These are phyloP conservation scores for Theileria sp. DNA, from an alignment of 169 alveolate species.

Conservation along the genomic window DNA sequence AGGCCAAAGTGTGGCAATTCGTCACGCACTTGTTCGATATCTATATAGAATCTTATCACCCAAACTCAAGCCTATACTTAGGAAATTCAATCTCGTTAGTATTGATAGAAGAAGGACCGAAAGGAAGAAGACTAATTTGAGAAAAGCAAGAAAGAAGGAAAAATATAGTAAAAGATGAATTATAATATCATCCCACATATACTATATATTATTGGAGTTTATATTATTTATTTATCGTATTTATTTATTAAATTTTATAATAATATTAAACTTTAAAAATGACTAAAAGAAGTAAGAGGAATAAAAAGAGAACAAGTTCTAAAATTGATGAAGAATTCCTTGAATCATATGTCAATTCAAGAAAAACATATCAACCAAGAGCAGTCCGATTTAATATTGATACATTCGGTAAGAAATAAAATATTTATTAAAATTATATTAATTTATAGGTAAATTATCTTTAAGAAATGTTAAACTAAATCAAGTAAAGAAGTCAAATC, in stretches of 20 bases:
- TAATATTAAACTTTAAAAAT: background rate
- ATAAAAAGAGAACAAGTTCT: slow-evolving; percentile 1
- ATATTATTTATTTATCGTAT: background rate
- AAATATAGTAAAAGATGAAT: slow-evolving; percentile 55
- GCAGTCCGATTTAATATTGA: background rate
- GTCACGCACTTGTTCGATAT: slow-evolving; percentile 74
- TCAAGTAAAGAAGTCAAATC: background rate
- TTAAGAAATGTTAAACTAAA: background rate
- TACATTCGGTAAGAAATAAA: background rate
- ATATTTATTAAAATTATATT: background rate
- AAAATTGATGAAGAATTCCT: slow-evolving; percentile 3
- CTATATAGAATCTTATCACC: slow-evolving; percentile 64
- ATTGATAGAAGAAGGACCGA: slow-evolving; percentile 62
- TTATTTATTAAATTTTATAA: background rate
- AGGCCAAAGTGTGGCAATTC: slow-evolving; percentile 76
- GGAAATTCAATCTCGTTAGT: slow-evolving; percentile 29
- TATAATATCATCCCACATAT: background rate
- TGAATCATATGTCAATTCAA: background rate
- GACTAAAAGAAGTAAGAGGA: slow-evolving; percentile 8
- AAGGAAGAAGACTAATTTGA: slow-evolving; percentile 63
- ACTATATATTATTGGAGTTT: background rate
- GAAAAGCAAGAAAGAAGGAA: slow-evolving; percentile 66
- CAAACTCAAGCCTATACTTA: slow-evolving; percentile 61
- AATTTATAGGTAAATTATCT: background rate
- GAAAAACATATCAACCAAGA: background rate